Evolutionary conservation across 176 grass and related monocot species (phyloP).

Genomic region (Oryza officinalis): DNA sequence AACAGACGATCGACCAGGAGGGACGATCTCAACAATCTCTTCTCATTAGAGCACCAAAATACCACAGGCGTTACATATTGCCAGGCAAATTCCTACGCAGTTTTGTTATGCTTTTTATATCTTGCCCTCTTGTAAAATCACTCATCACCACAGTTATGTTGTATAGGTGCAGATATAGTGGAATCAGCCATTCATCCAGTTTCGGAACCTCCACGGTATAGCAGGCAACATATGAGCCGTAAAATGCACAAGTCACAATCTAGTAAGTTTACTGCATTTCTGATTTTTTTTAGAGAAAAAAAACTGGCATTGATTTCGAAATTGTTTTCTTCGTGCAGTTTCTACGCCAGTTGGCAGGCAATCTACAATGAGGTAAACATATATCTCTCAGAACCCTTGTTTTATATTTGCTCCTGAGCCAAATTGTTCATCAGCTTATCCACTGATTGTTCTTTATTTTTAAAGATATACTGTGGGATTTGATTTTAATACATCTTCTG

Average conservation of each 20-base stretch:
- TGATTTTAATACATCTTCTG: conserved; percentile 1
- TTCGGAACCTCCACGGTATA: conserved; percentile 47
- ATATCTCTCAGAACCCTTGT: conserved; percentile 21
- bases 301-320: conserved; percentile 10
- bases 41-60: conserved; percentile 68
- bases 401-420: neutral
- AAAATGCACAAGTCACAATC: conserved; percentile 58
- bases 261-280: conserved; percentile 42
- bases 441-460: neutral
- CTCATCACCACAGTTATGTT: conserved; percentile 7
- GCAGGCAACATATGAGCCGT: conserved; percentile 35
- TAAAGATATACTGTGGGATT: neutral
- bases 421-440: conserved; percentile 16
- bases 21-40: conserved; percentile 86
- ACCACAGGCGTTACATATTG: conserved; percentile 84
- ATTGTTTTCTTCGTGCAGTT: conserved; percentile 44
- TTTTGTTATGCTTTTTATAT: neutral
- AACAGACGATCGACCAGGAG: conserved; percentile 68
- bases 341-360: conserved; percentile 45
- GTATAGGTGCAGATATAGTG: conserved; percentile 50
- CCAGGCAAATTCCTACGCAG: conserved; percentile 51
- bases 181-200: conserved; percentile 62
- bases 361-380: conserved; percentile 61
- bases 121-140: neutral
- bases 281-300: conserved; percentile 6